These are phyloP conservation scores for Inga laurina DNA, from an alignment of 306 rosid genomes.

Conservation along the genomic window DNA sequence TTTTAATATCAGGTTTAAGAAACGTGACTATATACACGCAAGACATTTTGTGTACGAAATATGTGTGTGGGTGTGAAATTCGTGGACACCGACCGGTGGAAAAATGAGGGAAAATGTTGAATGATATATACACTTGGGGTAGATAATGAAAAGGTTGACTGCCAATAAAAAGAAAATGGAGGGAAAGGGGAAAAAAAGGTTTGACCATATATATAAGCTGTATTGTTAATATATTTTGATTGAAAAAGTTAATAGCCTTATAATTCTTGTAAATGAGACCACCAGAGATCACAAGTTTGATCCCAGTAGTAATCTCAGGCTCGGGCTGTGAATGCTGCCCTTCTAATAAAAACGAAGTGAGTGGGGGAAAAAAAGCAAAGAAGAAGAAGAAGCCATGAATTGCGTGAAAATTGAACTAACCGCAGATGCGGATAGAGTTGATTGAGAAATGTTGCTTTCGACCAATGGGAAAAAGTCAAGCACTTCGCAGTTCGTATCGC, in stretches of 20 bases:
- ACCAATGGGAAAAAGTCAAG: background rate
- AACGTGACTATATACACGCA: background rate
- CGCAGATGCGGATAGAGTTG: background rate
- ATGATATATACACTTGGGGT: background rate
- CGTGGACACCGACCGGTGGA: background rate
- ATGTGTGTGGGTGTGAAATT: background rate
- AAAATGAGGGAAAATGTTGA: background rate
- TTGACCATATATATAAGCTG: too few relatives aligned
- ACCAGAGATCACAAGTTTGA: too few relatives aligned
- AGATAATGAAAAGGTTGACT: background rate
- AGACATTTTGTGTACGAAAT: background rate
- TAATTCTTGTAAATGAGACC: too few relatives aligned
- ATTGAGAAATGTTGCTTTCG: background rate
- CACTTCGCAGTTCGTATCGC: background rate
- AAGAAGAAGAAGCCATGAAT: background rate
- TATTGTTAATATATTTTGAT: background rate
- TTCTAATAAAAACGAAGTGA: too few relatives aligned
- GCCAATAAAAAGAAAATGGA: background rate
- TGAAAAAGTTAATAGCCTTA: too few relatives aligned
- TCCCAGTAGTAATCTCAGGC: too few relatives aligned
- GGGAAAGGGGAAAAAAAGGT: background rate
- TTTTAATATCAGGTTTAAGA: background rate
- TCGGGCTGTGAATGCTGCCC: too few relatives aligned
- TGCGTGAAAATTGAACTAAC: background rate
- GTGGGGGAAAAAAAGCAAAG: too few relatives aligned